Evolutionary conservation across 768 basidiomycete genomes (phyloP), one percentile per base, ranked within the genome.

Genomic region (Pisolithus orientalis): DNA sequence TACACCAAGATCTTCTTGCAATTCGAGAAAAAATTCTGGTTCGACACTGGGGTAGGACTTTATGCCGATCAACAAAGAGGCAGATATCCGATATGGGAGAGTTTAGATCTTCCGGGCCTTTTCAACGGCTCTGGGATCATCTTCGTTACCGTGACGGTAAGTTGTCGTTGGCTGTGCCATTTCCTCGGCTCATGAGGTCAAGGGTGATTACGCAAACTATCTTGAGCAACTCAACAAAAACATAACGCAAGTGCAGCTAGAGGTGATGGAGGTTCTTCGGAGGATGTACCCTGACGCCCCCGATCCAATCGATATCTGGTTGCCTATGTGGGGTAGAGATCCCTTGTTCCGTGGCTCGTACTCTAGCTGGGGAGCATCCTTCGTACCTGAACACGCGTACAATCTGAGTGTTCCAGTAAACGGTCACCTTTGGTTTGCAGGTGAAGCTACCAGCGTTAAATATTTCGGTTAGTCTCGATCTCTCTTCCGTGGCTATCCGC

Each of bases 1-100:
- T 86, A 83, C 55, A 83, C 84, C 3, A 85, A 85, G 63, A 83
- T 86, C 25, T 85, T 84, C 65, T 59, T 85, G 45, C 75, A 82
- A 55, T 86, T 85, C 59, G 71, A 77, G 0, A 60, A 75, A 50
- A 81, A 79, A 25, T 86, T 86, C 63, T 85, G 79, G 79, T 78
- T 76, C 51, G 65, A 71, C 27, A 78, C 76, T 0, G 62, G 79
- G 67, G 58, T 69, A 67, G 82, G 72, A 7, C 60, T 84, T 6
- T 84, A 81, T 56, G 82, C 83, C 4, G 80, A 80, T 51, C 62
- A 66, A 16, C 72, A 80, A 52, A 75, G 83, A 21, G 84, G 84
- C 6, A 71, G 75, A 31, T 86, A 84, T 64, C 80, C 82, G 0
- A 76, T 85, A 6, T 85, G 84, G 84, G 84, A 85, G 59, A 80